Base-by-base conservation (phyloP, 805 yeast genomes). In the Candida peoriensis region DNA sequence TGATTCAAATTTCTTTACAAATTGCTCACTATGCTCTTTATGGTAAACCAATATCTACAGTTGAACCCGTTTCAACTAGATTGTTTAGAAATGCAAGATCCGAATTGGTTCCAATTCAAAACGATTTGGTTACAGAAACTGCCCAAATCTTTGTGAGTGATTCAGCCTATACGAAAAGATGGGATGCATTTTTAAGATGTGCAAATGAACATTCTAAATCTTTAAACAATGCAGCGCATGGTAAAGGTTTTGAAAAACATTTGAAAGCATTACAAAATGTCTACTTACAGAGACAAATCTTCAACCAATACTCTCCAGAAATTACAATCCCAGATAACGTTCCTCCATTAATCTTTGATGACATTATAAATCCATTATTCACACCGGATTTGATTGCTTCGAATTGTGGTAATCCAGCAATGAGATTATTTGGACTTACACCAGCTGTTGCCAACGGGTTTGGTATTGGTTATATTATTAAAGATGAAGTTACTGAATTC, bases 371-470 rank as follows among this genome's bases (percentile, higher is more conserved):
- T 6, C 67, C 68, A 20, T 47, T 65, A 24, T 63, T 61, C 27
- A 58, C 58, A 8, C 70, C 71, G 3, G 72, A 66, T 36, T 47
- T 67, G 35, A 48, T 66, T 28, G 68, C 86, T 4, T 76, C 88
- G 21, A 88, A 88, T 58, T 88, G 97, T 63, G 97, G 97, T 15
- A 88, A 87, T 55, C 88, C 95, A 9, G 86, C 96, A 1, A 72
- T 88, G 50, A 78, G 80, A 34, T 64, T 84, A 22, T 88, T 88
- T 63, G 96, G 96, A 2, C 78, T 88, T 39, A 90, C 95, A 0
- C 96, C 97, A 2, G 93, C 89, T 2, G 70, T 78, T 14, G 78
- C 87, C 29, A 87, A 83, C 49, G 97, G 97, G 0, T 87, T 81
- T 58, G 96, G 96, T n/a, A 69, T 88, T 17, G 96, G 96, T 2